Evolutionary conservation across 495 filamentous ascomycete genomes (phyloP), one percentile per base, ranked within the genome.

Genomic region (Neurospora sp.): DNA sequence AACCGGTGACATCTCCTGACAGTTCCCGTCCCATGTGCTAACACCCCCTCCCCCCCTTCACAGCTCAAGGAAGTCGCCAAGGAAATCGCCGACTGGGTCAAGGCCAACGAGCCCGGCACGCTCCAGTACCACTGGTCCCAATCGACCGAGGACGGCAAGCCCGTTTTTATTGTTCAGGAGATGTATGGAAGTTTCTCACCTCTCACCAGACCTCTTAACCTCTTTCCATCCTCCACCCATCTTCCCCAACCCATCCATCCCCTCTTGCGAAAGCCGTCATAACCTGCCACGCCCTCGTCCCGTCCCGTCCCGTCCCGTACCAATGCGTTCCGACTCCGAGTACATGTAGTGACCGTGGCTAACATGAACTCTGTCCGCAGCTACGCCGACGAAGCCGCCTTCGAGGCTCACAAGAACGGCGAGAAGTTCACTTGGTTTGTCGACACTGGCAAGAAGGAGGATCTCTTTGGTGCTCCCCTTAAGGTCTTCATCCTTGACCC

Each of bases 71-170:
- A 79, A 42, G 40, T 79, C n/a, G 40, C 73, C n/a, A 69, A 76
- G 48, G 46, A 46, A 1, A 35, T 73, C 4, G 66, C 66, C 59
- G 69, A 72, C 9, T 61, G 73, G 31, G 76, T 79, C 40, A 71
- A 78, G 72, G 73, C 69, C 12, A 76, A 74, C 46, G 78, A 79
- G 73, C 74, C 78, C 20, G 76, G 73, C 14, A 71, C 73, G 9
- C 37, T 79, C 37, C 72, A 78, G 61, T 79, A 79, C 73, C 70
- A 78, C 20, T 79, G 78, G 78, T 79, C 77, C 38, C 31, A 40
- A 16, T 71, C 69, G 18, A 40, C 16, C 11, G 72, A 68, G n/a
- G 68, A 69, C 38, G 70, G 71, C 61, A 22, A 75, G 59, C 78
- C 78, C 31, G 72, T 73, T 38, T 73, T 79, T 46, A 35, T 75